Evolutionary conservation across 768 basidiomycete genomes (phyloP), one percentile per base, ranked within the genome.

Genomic region (Calocybe cyanea): DNA sequence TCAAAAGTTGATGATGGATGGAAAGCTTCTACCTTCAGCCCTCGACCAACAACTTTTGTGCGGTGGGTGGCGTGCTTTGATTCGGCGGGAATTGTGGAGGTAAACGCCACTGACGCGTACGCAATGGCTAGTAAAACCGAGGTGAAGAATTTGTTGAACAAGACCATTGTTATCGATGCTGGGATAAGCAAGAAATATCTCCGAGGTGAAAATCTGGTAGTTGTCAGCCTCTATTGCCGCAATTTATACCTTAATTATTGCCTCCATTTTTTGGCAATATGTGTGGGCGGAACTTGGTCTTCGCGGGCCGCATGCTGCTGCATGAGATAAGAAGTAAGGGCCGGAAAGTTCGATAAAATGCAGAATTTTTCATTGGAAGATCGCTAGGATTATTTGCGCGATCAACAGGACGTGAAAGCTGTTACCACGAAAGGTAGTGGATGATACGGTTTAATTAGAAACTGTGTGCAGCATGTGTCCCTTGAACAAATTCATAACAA

Each of bases 1-100:
- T 70, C 58, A 49, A 58, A 69, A 8, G 61, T 62, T 24, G 66
- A 67, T 13, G 49, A 52, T 6, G 70, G 70, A 52, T 70, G 65
- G 61, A 59, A 72, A 9, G 57, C 52, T 43, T 66, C 64, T 23
- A 72, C 41, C 51, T 62, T 51, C 30, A 66, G 37, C 17, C 58
- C 61, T 20, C 58, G 59, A 15, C 57, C 58, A 32, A 71, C 48
- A 35, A 54, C 45, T 23, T 64, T 62, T 7, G 48, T 50, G 17
- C 63, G 56, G 46, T 67, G 66, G 7, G 68, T 68, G 2, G 61
- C 54, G 49, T 63, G 61, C 57, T 62, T 67, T 19, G 57, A 43
- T 49, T 53, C 57, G 13, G 52, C 33, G n/a, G 58, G 60, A 36
- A 57, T 57, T 3, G 66, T 62, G 4, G 53, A 56, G 7, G 65